Evolutionary conservation across 352 stramenopile genomes (phyloP).

Genomic region (Phytophthora hybrid): DNA sequence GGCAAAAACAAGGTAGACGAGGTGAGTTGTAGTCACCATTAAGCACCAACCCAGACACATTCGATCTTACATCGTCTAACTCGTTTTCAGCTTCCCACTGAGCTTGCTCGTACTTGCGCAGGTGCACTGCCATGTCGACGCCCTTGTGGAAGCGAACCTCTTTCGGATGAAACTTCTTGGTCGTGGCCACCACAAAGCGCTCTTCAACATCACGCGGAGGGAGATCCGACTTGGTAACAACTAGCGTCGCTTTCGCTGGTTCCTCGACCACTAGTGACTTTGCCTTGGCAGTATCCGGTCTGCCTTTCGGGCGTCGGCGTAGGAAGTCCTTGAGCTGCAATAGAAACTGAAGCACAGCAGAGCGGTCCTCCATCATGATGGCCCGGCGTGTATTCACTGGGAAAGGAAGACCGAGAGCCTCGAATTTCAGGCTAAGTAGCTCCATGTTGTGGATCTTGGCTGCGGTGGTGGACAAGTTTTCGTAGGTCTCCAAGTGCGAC

Average conservation of each 20-base stretch:
- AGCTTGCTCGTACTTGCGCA: conserved; percentile 67
- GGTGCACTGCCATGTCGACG: conserved; percentile 75
- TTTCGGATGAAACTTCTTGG: conserved; percentile 51
- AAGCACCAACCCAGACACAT: too few species aligned
- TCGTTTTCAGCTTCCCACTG: conserved; percentile 70
- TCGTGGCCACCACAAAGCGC: conserved; percentile 57
- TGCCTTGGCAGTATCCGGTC: conserved; percentile 18
- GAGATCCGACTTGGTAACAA: conserved; percentile 14
- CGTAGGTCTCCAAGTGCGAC: conserved; percentile 55
- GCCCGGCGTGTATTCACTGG: conserved; percentile 49
- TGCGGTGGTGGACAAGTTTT: conserved; percentile 39
- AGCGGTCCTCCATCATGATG: conserved; percentile 77
- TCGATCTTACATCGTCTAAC: conserved; percentile 39
- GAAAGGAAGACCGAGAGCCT: conserved; percentile 49
- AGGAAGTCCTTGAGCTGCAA: conserved; percentile 71
- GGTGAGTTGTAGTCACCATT: too few species aligned
- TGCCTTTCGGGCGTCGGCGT: conserved; percentile 29
- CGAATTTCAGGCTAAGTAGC: conserved; percentile 51
- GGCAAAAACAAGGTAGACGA: neutral
- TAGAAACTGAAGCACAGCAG: conserved; percentile 61
- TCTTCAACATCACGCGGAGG: conserved; percentile 58
- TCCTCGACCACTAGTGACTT: conserved; percentile 16
- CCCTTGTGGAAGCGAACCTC: conserved; percentile 64
- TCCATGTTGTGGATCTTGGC: conserved; percentile 75
- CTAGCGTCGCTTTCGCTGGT: neutral